These are phyloP conservation scores for Flaveria floridana DNA, from an alignment of 140 eudicot species.

Conservation along the genomic window DNA sequence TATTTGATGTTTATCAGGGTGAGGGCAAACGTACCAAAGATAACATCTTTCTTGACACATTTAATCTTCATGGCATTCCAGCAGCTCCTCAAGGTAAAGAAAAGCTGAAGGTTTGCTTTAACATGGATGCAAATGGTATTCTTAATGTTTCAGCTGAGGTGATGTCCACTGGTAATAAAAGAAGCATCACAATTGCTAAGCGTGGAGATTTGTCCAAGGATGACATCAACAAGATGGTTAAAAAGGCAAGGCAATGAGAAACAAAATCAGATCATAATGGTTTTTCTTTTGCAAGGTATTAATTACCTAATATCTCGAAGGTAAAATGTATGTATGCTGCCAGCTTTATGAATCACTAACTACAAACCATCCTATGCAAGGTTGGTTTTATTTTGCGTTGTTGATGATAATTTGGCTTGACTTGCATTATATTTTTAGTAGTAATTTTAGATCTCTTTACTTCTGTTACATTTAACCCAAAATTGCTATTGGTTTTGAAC, in stretches of 20 bases:
- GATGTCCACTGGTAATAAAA: not conserved
- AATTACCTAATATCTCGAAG: no score
- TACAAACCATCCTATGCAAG: no score
- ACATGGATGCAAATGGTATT: constrained; percentile 9
- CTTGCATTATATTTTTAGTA: no score
- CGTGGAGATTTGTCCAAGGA: not conserved
- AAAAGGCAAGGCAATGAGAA: not conserved
- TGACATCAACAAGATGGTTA: constrained; percentile 4
- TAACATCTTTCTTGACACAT: constrained; percentile 10
- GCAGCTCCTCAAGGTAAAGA: constrained; percentile 8
- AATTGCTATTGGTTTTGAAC: no score
- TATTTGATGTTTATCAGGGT: not conserved
- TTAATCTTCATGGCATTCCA: constrained; percentile 9
- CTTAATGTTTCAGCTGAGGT: constrained; percentile 7
- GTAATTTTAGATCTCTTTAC: no score
- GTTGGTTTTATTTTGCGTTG: no score
- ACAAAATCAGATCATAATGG: no score
- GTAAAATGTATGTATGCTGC: no score
- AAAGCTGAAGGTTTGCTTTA: constrained; percentile 2
- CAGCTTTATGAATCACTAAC: no score
- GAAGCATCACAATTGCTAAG: not conserved
- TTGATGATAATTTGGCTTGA: no score
- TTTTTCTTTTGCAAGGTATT: no score
- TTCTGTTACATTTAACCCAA: no score
- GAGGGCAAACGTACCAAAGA: not conserved